Evolutionary conservation across 495 filamentous ascomycete genomes (phyloP), one percentile per base, ranked within the genome.

Genomic region (Penicillium diatomitis): DNA sequence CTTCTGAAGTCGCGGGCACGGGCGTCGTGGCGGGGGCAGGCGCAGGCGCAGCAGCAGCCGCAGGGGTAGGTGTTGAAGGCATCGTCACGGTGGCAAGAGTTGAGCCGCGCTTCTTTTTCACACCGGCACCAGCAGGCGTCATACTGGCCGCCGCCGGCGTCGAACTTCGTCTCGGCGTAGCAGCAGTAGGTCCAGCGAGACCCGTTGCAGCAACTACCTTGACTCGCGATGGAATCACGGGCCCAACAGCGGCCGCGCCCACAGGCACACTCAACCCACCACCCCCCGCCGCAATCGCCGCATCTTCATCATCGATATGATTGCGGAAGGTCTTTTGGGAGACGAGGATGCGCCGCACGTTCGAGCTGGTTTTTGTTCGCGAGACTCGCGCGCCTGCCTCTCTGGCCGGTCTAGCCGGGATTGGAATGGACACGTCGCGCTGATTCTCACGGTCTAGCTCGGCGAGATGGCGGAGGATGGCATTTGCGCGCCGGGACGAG

Each of bases 241-340:
- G 69, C 32, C 71, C 65, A n/a, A 56, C 46, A 29, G 54, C 69
- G 2, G 77, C 72, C 37, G 12, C 38, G 1, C 35, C 48, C 37
- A 30, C 2, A 2, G 38, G 27, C 10, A 44, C 36, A 27, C 34
- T 45, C n/a, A 46, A 27, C 2, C 52, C 52, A 6, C 51, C 54
- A 27, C 53, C 43, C 3, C 52, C 60, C 0, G 48, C 41, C 29
- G 53, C 39, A 8, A 82, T 61, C 20, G 84, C 70, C 6, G 90
- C 90, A 55, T 88, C 82, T 69, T 88, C 90, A 65, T 96, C 90
- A 48, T 87, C 86, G 33, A 96, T 78, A 59, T 96, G 85, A 66
- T 96, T 94, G 37, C 82, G 78, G 56, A 95, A 95, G 0, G 87
- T 90, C 72, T 96, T 96, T 64, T 94, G 86, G 3, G 84, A 90